Evolutionary conservation across 2,329 filamentous ascomycete genomes (phyloP), one percentile per base, ranked within the genome.

Genomic region (Botrytis squamosa): DNA sequence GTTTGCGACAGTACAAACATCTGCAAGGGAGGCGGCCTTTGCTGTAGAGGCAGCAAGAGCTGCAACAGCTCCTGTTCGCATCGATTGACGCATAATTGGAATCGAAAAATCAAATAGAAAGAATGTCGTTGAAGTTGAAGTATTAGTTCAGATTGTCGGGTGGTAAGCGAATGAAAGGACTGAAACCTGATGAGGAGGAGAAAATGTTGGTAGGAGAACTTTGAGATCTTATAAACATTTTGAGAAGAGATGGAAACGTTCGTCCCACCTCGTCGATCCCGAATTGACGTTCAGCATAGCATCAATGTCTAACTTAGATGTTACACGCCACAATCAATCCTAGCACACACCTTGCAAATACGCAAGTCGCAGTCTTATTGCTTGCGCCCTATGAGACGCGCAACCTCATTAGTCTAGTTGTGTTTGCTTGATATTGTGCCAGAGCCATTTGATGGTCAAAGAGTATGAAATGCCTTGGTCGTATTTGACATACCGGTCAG

Each of bases 31-130:
- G 29, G 44, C 44, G 3, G 60, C 70, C 20, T n/a, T 71, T 52
- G 57, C 68, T 22, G 70, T 40, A 25, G 70, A 49, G 12, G 70
- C 70, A 44, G 52, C 67, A 59, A 70, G 40, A 68, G 44, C 55
- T 84, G 72, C 62, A 44, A 64, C 16, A 20, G 62, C 62, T 64
- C 62, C 40, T 10, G 62, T 29, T 20, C 62, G 40, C 62, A 64
- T 64, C 40, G 38, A 64, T 22, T 64, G 62, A 12, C 62, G 62
- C 62, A 64, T 64, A 44, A 40, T 44, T 64, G 25, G 2, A 22
- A 44, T 44, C 6, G 40, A 64, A 42, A 64, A 33, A 29, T 42
- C 8, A 29, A 44, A n/a, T 52, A 25, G 14, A 44, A 64, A 44
- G 40, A 64, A 6, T 29, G 62, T 44, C 38, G 14, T 64, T 44